Conservation (phyloP, 148 eudicot genomes). For the Chenopodium formosanum region DNA sequence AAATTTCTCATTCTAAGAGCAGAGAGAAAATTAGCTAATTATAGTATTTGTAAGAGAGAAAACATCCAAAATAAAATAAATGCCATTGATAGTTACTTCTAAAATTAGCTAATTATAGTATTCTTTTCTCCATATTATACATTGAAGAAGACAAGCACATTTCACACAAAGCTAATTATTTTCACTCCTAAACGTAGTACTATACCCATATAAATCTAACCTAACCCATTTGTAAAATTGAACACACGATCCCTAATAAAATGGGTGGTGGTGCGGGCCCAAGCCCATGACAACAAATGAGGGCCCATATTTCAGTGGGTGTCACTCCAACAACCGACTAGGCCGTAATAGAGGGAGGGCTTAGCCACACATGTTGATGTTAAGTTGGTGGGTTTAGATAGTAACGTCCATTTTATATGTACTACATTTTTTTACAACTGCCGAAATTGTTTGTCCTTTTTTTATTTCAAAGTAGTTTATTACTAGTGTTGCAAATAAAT, state of each 20-base stretch:
- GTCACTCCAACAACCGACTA: constrained; percentile 13
- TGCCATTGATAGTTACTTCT: background rate
- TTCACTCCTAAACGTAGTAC: no score
- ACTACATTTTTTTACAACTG: background rate
- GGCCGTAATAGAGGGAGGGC: background rate
- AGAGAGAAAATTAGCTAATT: no score
- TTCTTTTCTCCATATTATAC: background rate
- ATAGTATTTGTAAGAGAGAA: no score
- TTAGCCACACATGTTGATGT: constrained; percentile 1
- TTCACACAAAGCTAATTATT: no score
- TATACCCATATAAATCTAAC: no score
- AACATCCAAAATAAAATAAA: background rate
- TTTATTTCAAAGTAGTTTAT: background rate
- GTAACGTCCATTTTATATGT: background rate
- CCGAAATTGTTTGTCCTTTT: background rate
- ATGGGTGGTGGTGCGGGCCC: constrained; percentile 8
- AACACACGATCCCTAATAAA: background rate
- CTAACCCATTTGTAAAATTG: background rate
- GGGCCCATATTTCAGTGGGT: constrained; percentile 6
- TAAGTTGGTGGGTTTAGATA: constrained; percentile 1
- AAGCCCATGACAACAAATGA: background rate
- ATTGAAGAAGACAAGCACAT: constrained; percentile 6
- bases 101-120: background rate
- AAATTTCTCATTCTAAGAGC: no score
- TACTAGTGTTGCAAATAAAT: background rate